Percentiles rank a stretch among this genome's conserved stretches.
These are phyloP conservation scores for Hyphopichia pseudoburtonii DNA, from an alignment of 1,139 yeast species.

Conservation along the genomic window DNA sequence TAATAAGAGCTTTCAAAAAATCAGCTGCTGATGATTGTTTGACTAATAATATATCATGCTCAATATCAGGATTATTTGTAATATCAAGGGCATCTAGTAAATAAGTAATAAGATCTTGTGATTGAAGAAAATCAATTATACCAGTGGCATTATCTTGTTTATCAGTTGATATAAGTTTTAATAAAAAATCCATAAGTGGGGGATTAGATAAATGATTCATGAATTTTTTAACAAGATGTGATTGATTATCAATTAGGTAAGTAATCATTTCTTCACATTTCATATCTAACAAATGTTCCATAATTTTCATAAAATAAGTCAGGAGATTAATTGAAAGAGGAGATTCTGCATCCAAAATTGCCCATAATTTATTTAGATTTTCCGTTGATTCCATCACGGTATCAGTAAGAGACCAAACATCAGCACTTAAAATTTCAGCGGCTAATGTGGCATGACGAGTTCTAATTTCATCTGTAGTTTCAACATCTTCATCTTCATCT, in stretches of 20 bases:
- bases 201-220: slow-evolving; percentile 81
- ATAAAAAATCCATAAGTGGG: slow-evolving; percentile 79
- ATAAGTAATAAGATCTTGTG: slow-evolving; percentile 59
- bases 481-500: slow-evolving; percentile 28
- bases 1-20: slow-evolving; percentile 47
- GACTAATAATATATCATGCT: slow-evolving; percentile 46
- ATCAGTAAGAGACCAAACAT: slow-evolving; percentile 93
- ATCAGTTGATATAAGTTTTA: slow-evolving; percentile 76
- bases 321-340: slow-evolving; percentile 75
- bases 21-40: slow-evolving; percentile 49
- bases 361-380: slow-evolving; percentile 74
- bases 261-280: slow-evolving; percentile 81
- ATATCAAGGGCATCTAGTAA: slow-evolving; percentile 57
- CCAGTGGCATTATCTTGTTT: slow-evolving; percentile 77
- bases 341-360: slow-evolving; percentile 56
- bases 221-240: slow-evolving; percentile 64
- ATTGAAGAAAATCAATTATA: slow-evolving; percentile 68
- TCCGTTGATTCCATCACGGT: slow-evolving; percentile 77
- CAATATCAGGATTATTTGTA: slow-evolving; percentile 14
- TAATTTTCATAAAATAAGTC: slow-evolving; percentile 89
- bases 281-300: slow-evolving; percentile 89
- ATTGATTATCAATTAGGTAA: slow-evolving; percentile 63
- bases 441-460: slow-evolving; percentile 81
- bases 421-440: slow-evolving; percentile 87
- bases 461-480: slow-evolving; percentile 52